Base-by-base conservation (phyloP, 805 yeast genomes). In the Debaryomyces hansenii region DNA sequence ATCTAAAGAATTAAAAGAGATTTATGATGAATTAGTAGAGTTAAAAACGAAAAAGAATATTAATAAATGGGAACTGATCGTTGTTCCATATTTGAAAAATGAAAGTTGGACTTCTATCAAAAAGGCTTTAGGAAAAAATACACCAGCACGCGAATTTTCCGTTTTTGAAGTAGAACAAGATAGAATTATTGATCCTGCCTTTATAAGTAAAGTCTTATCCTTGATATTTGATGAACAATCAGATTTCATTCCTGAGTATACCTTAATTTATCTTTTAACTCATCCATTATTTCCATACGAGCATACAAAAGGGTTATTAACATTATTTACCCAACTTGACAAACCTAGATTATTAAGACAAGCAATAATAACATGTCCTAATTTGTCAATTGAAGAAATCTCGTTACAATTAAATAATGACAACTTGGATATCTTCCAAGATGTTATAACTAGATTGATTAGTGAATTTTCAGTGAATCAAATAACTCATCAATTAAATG, bases 221-320 rank as follows among this genome's bases (percentile, higher is more conserved):
- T 67, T 75, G 50, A 73, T 78, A 5, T 67, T 84, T 40, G 42
- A 27, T 7, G 53, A 57, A 10, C 47, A 57, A 39, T 58, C 56
- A 11, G 60, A 56, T 14, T 72, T 75, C 46, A 55, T 77, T 31
- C 81, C 94, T 42, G 83, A 84, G 56, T 67, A 67, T 40, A 73
- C 90, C 2, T 64, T 89, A 40, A 78, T 85, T 1, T 91, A 88
- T 59, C 72, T 91, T 29, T 72, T 92, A 51, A 87, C 96, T 2
- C 96, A 92, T 68, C 97, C 97, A 14, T 68, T 89, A 15, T 90
- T 85, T 66, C 97, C 97, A 8, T 64, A 71, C 12, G 67, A 74
- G 15, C 78, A 74, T 49, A 72, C 88, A 8, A 64, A 68, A 4
- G 83, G 82, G 1, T 62, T 91, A 38, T 66, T 92, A 37, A 59